These are phyloP conservation scores for Globisporangium echinulatum DNA, from an alignment of 352 stramenopile species.

Conservation along the genomic window DNA sequence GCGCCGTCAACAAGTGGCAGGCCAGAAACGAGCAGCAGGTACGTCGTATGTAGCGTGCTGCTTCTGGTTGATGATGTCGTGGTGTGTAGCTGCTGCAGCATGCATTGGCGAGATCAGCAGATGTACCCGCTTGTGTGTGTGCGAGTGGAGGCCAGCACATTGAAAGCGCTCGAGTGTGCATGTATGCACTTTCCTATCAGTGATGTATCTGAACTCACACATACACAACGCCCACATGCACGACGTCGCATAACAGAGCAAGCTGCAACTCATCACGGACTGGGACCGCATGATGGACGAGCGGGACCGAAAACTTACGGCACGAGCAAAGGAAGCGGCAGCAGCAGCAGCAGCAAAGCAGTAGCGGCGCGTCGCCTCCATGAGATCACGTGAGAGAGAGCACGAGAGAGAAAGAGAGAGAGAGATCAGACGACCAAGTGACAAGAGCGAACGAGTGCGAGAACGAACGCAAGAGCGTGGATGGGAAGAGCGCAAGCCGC, in stretches of 20 bases:
- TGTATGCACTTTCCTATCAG: no score
- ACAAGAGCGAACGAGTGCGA: no score
- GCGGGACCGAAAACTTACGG: conserved; percentile 59
- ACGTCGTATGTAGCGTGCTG: conserved; percentile 9
- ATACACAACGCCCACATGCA: background rate
- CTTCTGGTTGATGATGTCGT: background rate
- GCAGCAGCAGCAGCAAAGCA: conserved; percentile 8
- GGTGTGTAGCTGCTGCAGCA: background rate
- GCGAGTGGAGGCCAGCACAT: background rate
- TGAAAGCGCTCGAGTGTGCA: background rate
- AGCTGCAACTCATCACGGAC: conserved; percentile 69
- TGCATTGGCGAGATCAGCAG: no score
- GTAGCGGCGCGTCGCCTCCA: background rate
- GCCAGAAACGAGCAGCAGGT: conserved; percentile 68
- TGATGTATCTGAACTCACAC: background rate
- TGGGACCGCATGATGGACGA: conserved; percentile 83
- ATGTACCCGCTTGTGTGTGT: background rate
- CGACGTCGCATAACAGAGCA: conserved; percentile 33
- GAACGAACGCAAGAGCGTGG: no score
- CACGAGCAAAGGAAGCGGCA: conserved; percentile 21
- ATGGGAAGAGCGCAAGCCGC: no score
- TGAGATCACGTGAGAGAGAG: background rate
- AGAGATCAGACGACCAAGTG: background rate
- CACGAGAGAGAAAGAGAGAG: background rate
- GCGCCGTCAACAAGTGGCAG: conserved; percentile 70